Conservation (phyloP, 2,329 filamentous ascomycete species). For the Salinomyces thailandicus region DNA sequence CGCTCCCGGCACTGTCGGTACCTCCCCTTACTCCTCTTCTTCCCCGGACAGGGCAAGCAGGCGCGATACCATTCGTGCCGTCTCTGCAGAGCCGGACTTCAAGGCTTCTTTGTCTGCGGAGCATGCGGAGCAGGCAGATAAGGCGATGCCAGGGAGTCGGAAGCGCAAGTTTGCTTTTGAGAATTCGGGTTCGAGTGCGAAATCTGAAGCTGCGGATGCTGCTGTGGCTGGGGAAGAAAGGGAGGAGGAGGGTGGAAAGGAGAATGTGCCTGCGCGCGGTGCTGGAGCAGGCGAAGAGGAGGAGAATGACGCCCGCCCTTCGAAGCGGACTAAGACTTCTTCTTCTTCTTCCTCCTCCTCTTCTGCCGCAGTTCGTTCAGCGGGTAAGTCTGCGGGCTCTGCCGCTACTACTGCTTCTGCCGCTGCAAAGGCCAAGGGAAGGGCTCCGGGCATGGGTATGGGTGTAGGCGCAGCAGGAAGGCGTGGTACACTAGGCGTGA, state of each 20-base stretch:
- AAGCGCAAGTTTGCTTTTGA: slow-evolving; percentile 36
- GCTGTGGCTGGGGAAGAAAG: slow-evolving; percentile 18
- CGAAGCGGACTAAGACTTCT: not conserved
- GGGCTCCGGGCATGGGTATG: not conserved
- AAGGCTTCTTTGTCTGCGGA: not conserved
- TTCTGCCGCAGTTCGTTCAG: too few species aligned
- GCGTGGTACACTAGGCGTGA: not conserved
- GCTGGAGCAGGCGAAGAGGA: not conserved
- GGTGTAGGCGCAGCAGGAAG: not conserved
- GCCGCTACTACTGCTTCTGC: not conserved
- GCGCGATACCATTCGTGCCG: slow-evolving; percentile 33
- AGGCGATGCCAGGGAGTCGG: slow-evolving; percentile 22
- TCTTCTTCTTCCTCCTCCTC: not conserved
- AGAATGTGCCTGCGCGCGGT: not conserved
- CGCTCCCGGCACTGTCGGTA: slow-evolving; percentile 23
- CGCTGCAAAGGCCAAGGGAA: not conserved
- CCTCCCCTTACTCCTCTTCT: slow-evolving; percentile 5
- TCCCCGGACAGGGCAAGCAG: slow-evolving; percentile 23
- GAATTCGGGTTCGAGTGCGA: slow-evolving; percentile 9
- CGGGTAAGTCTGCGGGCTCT: too few species aligned
- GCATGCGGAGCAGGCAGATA: slow-evolving; percentile 8
- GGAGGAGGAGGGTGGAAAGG: slow-evolving; percentile 30
- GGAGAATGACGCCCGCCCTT: not conserved
- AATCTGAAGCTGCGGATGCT: not conserved
- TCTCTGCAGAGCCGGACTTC: slow-evolving; percentile 28